Evolutionary conservation across 2,329 filamentous ascomycete species (phyloP), one percentile per base, ranked within the genome.

Genomic region (Leptosphaerulina australis): DNA sequence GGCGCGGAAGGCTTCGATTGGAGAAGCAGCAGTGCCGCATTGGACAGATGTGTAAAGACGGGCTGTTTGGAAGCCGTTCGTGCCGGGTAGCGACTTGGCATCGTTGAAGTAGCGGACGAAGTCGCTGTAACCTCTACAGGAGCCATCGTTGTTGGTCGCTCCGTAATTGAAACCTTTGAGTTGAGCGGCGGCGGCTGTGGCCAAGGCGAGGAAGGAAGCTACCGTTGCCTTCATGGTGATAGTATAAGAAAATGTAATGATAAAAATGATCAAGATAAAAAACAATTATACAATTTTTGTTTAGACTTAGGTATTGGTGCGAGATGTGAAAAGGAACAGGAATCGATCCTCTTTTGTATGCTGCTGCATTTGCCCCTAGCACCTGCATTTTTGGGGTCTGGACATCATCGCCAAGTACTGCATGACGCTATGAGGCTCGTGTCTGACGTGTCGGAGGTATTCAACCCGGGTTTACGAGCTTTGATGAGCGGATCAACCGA

Each of bases 11-110:
- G 62, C 62, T n/a, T 53, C 53, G 17, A 66, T 66, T 18, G 61
- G 61, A 1, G 58, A 45, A 71, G 81, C 84, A 55, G 81, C 73
- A 3, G 86, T 86, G 57, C 83, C 85, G 22, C 74, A 83, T 80
- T 90, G 87, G 33, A 88, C 78, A 77, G 83, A 89, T 58, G 87
- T 90, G 75, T 87, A 91, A 10, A 90, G 79, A 50, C 88, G 84
- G 24, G 85, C 87, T 50, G 82, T 84, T 62, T 76, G 87, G 77
- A 88, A 90, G 30, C 83, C 84, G 11, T 78, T 74, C 31, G 86
- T 83, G 33, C 85, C 85, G n/a, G 79, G 75, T 8, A 91, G 83
- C 37, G 76, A 76, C 58, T 84, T 79, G 7, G 88, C 87, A 2
- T 81, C 76, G 57, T 79, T 82, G 80, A 90, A 90, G 73, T 88